Base-by-base conservation (phyloP, 148 eudicot species). In the Euryodendron excelsum region DNA sequence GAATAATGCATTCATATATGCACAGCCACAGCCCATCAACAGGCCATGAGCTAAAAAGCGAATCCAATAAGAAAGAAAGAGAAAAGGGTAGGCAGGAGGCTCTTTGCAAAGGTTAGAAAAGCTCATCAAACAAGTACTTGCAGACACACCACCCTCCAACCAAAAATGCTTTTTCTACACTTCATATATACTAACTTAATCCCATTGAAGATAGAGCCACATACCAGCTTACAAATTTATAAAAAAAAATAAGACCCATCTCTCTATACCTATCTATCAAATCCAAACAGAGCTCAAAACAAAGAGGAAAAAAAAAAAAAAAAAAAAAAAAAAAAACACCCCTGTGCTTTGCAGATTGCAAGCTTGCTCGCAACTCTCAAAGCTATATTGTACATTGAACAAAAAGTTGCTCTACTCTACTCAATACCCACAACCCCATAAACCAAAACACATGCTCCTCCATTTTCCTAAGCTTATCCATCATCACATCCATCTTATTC, bases 1-100 rank as follows among this genome's bases (percentile, higher is more conserved):
- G 60, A 13, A 69, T 14, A 28, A 45, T 45, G 30, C 3, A 61
- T 59, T 0, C 31, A 33, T 34, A 75, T 45, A 70, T 30, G 62
- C 45, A 75, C 71, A 63, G 28, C 30, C 78, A 48, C 27, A 63
- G 84, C 72, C n/a, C 84, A 77, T 81, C 60, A 82, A 75, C 78
- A 82, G 39, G 67, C 85, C 85, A 82, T 69, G 77, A 79, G 79
- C 77, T 37, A 33, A 83, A 83, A 83, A 41, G 80, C 72, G 81
- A 78, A 82, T 78, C 76, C 82, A 68, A 69, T 67, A 79, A 47
- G 53, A 50, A 60, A 69, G 37, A 59, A 3, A 3, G 63, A 60
- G 59, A 53, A 48, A n/a, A 41, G 28, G 30, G 18, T 55, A 18
- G 13, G 60, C 15, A 65, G 5, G 33, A 15, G 52, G 18, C 30